Evolutionary conservation across 2,329 filamentous ascomycete species (phyloP).

Genomic region (Arthrobotrys musiformis): DNA sequence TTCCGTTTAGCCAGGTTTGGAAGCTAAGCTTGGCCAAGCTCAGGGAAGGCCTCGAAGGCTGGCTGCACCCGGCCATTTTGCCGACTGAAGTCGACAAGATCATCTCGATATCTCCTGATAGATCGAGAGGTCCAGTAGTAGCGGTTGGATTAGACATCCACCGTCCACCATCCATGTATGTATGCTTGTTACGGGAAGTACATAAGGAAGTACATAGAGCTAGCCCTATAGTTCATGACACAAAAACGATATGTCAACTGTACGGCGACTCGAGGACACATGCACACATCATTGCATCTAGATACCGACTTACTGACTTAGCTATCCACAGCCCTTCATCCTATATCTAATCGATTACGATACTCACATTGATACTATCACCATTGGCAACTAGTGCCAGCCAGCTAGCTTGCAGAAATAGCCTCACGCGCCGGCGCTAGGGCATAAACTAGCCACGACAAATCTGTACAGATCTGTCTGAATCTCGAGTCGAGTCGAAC

Average conservation of each 20-base stretch:
- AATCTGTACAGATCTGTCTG: neutral
- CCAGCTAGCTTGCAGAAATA: neutral
- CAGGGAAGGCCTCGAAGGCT: neutral
- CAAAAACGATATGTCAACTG: too few species aligned
- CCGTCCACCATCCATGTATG: neutral
- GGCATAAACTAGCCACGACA: neutral
- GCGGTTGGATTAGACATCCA: too few species aligned
- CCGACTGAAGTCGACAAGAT: neutral
- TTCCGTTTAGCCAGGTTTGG: constrained; percentile 2
- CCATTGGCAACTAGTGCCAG: neutral
- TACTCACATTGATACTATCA: too few species aligned
- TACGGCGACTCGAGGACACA: too few species aligned
- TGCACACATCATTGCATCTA: too few species aligned
- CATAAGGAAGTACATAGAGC: too few species aligned
- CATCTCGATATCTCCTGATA: constrained; percentile 1
- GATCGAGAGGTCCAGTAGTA: too few species aligned
- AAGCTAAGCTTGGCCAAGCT: constrained; percentile 19
- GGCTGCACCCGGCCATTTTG: neutral
- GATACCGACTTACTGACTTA: too few species aligned
- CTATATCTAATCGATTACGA: too few species aligned
- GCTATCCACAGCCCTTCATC: too few species aligned
- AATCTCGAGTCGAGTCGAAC: neutral
- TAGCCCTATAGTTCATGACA: too few species aligned
- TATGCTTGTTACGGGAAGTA: neutral
- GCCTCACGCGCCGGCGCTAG: neutral